A percentile compares a stretch with the other conserved stretches of the same genome.
These are phyloP conservation scores for Diaporthe sp. DNA, from an alignment of 2,329 filamentous ascomycete genomes.

Conservation along the genomic window DNA sequence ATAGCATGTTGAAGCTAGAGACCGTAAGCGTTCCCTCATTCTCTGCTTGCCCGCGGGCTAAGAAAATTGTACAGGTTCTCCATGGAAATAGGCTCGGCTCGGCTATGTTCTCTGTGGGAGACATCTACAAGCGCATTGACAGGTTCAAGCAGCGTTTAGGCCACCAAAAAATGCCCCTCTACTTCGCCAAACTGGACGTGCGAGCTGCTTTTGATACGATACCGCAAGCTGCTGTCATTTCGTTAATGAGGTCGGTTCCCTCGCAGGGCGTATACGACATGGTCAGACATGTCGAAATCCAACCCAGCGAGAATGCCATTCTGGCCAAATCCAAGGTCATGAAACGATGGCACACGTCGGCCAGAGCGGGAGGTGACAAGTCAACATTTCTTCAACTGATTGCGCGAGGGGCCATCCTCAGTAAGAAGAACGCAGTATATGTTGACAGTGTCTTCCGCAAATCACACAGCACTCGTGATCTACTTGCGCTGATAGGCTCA, in stretches of 20 bases:
- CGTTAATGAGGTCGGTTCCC: constrained; percentile 72
- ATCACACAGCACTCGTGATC: constrained; percentile 66
- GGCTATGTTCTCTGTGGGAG: constrained; percentile 84
- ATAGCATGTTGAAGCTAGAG: constrained; percentile 84
- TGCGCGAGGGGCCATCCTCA: constrained; percentile 54
- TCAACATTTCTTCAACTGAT: constrained; percentile 62
- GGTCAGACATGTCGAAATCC: constrained; percentile 81
- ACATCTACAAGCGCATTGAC: constrained; percentile 82
- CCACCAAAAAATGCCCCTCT: constrained; percentile 65
- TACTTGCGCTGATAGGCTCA: constrained; percentile 80
- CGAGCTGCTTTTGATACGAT: constrained; percentile 96
- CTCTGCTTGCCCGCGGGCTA: neutral
- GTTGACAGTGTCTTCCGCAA: constrained; percentile 76
- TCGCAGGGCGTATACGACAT: constrained; percentile 76
- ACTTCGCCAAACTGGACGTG: constrained; percentile 94
- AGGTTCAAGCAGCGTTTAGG: constrained; percentile 72
- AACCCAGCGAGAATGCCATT: constrained; percentile 55
- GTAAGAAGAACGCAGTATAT: constrained; percentile 80
- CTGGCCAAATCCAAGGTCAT: constrained; percentile 54
- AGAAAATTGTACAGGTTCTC: constrained; percentile 52
- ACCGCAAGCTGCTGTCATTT: constrained; percentile 81
- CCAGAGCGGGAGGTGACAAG: constrained; percentile 58
- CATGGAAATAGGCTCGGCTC: constrained; percentile 78
- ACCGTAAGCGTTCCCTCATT: constrained; percentile 63
- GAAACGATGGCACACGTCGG: constrained; percentile 67